Base-by-base conservation (phyloP, 106 monocot genomes). In the Dioscorea alata region DNA sequence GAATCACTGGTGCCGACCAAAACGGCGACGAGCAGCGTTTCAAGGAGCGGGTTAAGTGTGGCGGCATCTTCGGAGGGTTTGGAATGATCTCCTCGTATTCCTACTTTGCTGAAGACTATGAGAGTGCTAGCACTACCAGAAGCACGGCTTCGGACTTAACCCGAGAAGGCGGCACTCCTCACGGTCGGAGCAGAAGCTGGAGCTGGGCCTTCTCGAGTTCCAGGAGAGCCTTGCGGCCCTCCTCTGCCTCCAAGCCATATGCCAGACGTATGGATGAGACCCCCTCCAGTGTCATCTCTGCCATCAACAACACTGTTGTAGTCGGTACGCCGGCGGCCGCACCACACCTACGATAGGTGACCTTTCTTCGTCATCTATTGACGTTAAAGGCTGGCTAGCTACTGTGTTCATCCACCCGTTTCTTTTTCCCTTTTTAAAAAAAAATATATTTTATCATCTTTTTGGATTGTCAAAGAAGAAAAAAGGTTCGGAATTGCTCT, bases 151-250 rank as follows among this genome's bases (percentile, higher is more conserved):
- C 57, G 15, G 60, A 21, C 21, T 33, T 58, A 14, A 58, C 49
- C 13, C 57, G 70, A 17, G 31, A 59, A 14, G 69, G 65, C 0
- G 48, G 64, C 20, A 28, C 64, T 10, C 64, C 73, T 10, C 73
- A 64, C 33, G 56, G 67, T 14, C 68, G 74, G 52, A 76, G 57
- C 28, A 72, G 73, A 58, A 74, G 80, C 69, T 89, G 92, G 97
- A 76, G 67, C 4, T 88, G 88, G 85, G 74, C 84, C 4, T 86
- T 91, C 12, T 76, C 91, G 4, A 92, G 88, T 66, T 92, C 96
- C 4, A 92, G 91, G 73, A 71, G 86, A 57, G 88, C 84, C 13
- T 84, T 92, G 51, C 69, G 73, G 73, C 79, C 82, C 9, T 56
- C 78, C 3, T 42, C 74, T 20, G 63, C 74, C 14, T 73, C 84